These are phyloP conservation scores for Lentinula guzmanii DNA, from an alignment of 768 basidiomycete genomes.

Conservation along the genomic window DNA sequence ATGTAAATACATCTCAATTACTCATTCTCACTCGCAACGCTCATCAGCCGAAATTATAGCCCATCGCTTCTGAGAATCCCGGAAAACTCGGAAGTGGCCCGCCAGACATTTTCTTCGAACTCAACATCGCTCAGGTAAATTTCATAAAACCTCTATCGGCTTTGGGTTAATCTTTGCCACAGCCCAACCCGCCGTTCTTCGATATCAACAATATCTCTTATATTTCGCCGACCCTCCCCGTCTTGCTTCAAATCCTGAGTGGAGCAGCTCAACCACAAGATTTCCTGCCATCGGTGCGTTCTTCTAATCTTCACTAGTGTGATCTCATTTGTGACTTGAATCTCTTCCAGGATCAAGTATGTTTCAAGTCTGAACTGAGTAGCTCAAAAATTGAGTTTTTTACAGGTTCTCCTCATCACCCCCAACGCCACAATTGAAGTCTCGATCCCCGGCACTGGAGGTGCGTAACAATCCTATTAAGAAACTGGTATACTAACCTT, in stretches of 20 bases:
- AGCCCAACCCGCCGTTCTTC: conserved; percentile 4
- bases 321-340: background rate
- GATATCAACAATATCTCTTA: conserved; percentile 9
- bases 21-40: conserved; percentile 27
- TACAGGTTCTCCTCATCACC: conserved; percentile 24
- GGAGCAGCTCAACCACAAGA: conserved; percentile 19
- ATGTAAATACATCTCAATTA: conserved; percentile 12
- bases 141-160: conserved; percentile 11
- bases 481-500: background rate
- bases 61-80: conserved; percentile 8
- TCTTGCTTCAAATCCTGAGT: conserved; percentile 27
- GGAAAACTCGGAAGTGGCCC: conserved; percentile 9
- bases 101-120: conserved; percentile 14
- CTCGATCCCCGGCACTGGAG: conserved; percentile 37
- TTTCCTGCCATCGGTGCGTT: conserved; percentile 31
- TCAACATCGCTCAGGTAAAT: conserved; percentile 8
- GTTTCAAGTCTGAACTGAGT: background rate
- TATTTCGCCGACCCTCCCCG: conserved; percentile 19
- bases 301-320: background rate
- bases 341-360: background rate
- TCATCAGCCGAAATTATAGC: conserved; percentile 7
- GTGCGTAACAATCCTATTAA: conserved; percentile 6
- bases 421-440: conserved; percentile 42
- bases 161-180: conserved; percentile 12
- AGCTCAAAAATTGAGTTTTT: background rate